Base-by-base conservation (phyloP, 1,284 basidiomycete genomes). In the Malassezia pachydermatis region DNA sequence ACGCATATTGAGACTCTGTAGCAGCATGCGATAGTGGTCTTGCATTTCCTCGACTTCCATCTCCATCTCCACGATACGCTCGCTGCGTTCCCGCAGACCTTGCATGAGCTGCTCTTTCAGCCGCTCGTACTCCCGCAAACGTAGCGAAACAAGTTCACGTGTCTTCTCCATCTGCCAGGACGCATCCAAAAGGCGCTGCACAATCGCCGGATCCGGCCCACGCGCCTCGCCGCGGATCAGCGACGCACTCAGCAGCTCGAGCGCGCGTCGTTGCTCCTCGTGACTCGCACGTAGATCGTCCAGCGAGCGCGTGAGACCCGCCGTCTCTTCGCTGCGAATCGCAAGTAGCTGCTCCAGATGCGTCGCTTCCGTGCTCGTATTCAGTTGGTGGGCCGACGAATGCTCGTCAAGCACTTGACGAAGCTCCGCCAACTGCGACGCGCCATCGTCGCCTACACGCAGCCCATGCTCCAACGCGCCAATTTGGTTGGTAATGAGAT, bases 1-100 rank as follows among this genome's bases (percentile, higher is more conserved):
- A 73, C 94, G 89, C 73, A 86, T 88, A 73, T 96, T 95, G 76
- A 89, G 92, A 70, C 90, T 92, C 56, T 89, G 83, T 60, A 96
- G 88, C 45, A 99, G 88, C 65, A 94, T 92, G 77, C 90, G 92
- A 76, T 98, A 99, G 73, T 98, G 90, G 75, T 99, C 94, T 73
- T 88, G 88, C 73, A 94, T 88, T 73, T 98, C 94, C 71, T 99
- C 94, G 33, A 99, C 77, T 72, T 96, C 92, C 62, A 99, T 96
- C 75, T 99, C 94, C 40, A 99, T 81, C 75, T 98, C 94, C 51
- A 99, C 92, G 35, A 99, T 89, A 83, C 98, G 98, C 78, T 99
- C 94, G 73, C 94, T 99, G 37, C 94, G 88, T 74, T 98, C 95
- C 76, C 96, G 94, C 59, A 99, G 76, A 76, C 98, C 94, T 41